Evolutionary conservation across 2,329 filamentous ascomycete genomes (phyloP).

Genomic region (Phaeomoniella chlamydospora): DNA sequence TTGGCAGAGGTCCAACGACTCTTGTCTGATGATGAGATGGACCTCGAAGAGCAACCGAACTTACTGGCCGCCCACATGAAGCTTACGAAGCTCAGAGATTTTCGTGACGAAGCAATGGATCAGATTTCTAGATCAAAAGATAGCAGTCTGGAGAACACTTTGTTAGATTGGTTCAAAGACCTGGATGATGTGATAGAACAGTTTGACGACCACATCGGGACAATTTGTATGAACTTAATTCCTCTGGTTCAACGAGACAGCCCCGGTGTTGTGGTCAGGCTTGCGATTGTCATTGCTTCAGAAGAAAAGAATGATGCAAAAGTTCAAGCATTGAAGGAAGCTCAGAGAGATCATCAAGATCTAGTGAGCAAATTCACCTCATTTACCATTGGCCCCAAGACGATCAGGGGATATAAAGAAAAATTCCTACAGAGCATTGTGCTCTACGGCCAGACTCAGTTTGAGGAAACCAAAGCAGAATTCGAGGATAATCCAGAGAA

Average conservation of each 20-base stretch:
- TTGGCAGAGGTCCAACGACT: constrained; percentile 63
- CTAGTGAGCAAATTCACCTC: constrained; percentile 87
- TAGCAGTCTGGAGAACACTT: constrained; percentile 58
- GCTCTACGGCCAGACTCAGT: constrained; percentile 57
- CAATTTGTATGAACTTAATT: constrained; percentile 80
- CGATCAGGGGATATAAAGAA: constrained; percentile 88
- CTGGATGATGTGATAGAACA: constrained; percentile 79
- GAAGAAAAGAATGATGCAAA: constrained; percentile 95
- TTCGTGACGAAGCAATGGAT: constrained; percentile 90
- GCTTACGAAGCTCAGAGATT: constrained; percentile 80
- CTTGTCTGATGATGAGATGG: constrained; percentile 68
- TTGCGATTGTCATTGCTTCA: constrained; percentile 84
- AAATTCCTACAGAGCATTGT: constrained; percentile 78
- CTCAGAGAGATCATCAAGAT: constrained; percentile 88
- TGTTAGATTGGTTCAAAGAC: constrained; percentile 79
- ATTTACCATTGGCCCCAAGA: constrained; percentile 85
- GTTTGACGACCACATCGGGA: constrained; percentile 88
- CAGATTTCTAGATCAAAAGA: constrained; percentile 75
- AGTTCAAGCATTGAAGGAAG: constrained; percentile 81
- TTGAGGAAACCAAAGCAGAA: constrained; percentile 53
- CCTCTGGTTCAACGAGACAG: constrained; percentile 76
- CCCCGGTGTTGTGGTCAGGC: constrained; percentile 73
- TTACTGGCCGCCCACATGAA: constrained; percentile 81
- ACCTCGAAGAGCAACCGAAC: constrained; percentile 83
- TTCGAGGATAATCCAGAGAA: constrained; percentile 73